Conservation (phyloP, 768 basidiomycete genomes). For the Leucogyrophana mollusca region DNA sequence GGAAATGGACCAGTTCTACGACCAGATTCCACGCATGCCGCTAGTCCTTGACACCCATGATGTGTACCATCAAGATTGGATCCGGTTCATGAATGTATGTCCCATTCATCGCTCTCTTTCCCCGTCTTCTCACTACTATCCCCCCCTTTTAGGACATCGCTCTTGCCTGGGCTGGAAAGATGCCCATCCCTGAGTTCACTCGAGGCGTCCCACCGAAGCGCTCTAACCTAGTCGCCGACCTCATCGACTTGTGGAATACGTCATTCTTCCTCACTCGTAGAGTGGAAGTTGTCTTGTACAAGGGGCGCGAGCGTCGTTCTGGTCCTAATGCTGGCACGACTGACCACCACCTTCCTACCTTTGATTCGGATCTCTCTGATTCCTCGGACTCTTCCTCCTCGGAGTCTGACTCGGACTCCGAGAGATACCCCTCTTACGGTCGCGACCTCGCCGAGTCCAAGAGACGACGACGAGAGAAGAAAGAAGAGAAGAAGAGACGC, state of each 20-base stretch:
- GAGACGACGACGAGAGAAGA: conserved; percentile 51
- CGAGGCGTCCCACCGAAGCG: conserved; percentile 52
- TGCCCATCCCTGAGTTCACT: conserved; percentile 58
- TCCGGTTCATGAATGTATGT: conserved; percentile 71
- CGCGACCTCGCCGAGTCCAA: conserved; percentile 51
- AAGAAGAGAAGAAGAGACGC: conserved; percentile 59
- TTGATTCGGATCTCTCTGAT: conserved; percentile 42
- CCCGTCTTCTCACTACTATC: not conserved
- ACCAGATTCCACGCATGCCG: conserved; percentile 71
- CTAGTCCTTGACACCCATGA: conserved; percentile 71
- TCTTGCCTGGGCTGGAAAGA: conserved; percentile 73
- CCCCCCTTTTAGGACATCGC: conserved; percentile 56
- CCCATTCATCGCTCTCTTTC: not conserved
- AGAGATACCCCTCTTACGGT: conserved; percentile 45
- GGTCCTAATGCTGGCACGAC: conserved; percentile 54
- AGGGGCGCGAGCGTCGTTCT: conserved; percentile 75
- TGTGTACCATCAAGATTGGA: conserved; percentile 78
- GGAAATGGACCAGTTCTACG: conserved; percentile 74
- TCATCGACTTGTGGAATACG: conserved; percentile 78
- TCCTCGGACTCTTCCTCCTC: conserved; percentile 40
- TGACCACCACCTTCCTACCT: conserved; percentile 52
- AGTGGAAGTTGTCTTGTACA: conserved; percentile 80
- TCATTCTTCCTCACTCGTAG: conserved; percentile 74
- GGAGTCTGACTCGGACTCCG: conserved; percentile 41
- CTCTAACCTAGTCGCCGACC: conserved; percentile 61